Evolutionary conservation across 169 alveolate genomes (phyloP), one percentile per base, ranked within the genome.

Genomic region (Toxoplasma gondii): DNA sequence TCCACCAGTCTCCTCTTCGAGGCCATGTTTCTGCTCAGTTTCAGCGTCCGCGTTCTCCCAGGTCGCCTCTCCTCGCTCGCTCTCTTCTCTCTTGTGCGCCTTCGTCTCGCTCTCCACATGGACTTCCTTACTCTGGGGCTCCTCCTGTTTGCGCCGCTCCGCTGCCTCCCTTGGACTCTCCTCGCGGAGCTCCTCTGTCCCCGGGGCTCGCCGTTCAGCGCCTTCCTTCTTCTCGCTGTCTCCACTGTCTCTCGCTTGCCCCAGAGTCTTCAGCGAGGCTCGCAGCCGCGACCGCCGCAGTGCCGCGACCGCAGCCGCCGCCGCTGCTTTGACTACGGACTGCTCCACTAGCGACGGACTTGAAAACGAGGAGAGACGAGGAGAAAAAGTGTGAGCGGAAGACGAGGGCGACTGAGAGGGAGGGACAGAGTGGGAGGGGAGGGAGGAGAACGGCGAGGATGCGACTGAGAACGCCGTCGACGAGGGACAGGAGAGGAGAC

Each of bases 241-340:
- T 31, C 31, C 34, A 1, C 86, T 78, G 86, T 78, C 86, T 38
- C 86, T 19, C 39, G 39, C 9, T 45, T 31, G 86, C 9, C 45
- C 45, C 44, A 0, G 45, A 10, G 44, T 69, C 17, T 29, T 69
- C 82, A 69, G 34, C 82, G 58, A 49, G 58, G 58, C 74, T 4
- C 74, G 74, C 74, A 31, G n/a, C 74, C 74, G 9, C 31, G 74
- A 64, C 29, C 74, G 74, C 34, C 74, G 74, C 74, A 64, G 29
- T 16, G 74, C 74, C 74, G 74, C 86, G n/a, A n/a, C 39, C 86
- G 86, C 86, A 10, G 86, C 86, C 5, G 86, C 86, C n/a, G 86
- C 39, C 2, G 86, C 86, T 45, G 86, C 49, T 45, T n/a, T 36
- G 44, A 78, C 86, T 17, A n/a, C 39, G 39, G 44, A 0, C 86